Conservation (phyloP, 2,329 filamentous ascomycete species). For the Coniosporium tulheliwenetii region DNA sequence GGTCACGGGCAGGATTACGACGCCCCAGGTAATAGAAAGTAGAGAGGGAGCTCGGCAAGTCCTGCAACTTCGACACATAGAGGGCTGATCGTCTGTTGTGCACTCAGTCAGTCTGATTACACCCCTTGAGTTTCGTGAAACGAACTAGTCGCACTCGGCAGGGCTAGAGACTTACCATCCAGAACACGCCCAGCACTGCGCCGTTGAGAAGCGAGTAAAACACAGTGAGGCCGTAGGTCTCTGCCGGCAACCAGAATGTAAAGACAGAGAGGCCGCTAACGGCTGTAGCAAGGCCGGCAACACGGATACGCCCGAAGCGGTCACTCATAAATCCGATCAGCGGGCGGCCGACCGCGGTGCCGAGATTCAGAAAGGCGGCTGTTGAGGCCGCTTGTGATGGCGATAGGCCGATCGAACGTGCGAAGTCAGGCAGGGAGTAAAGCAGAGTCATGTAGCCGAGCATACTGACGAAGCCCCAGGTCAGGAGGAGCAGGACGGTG, state of each 20-base stretch:
- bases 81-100: constrained; percentile 21
- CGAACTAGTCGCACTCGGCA: too few relatives aligned
- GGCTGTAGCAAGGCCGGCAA: constrained; percentile 23
- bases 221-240: constrained; percentile 23
- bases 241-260: constrained; percentile 31
- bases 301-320: constrained; percentile 25
- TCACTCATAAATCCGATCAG: constrained; percentile 30
- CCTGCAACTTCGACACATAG: constrained; percentile 25
- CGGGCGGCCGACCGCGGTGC: constrained; percentile 31
- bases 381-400: constrained; percentile 22
- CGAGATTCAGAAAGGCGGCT: constrained; percentile 30
- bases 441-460: constrained; percentile 33
- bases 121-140: too few relatives aligned
- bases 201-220: constrained; percentile 29
- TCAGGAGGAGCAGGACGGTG: constrained; percentile 20
- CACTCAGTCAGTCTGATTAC: too few relatives aligned
- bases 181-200: constrained; percentile 31
- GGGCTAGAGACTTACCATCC: constrained; percentile 23
- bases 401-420: constrained; percentile 24
- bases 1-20: constrained; percentile 19
- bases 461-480: constrained; percentile 29
- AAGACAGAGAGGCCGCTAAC: constrained; percentile 23
- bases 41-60: constrained; percentile 23
- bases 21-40: constrained; percentile 21
- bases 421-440: constrained; percentile 32